Base-by-base conservation (phyloP, 1,284 basidiomycete species). In the Exobasidium cylindrosporum region DNA sequence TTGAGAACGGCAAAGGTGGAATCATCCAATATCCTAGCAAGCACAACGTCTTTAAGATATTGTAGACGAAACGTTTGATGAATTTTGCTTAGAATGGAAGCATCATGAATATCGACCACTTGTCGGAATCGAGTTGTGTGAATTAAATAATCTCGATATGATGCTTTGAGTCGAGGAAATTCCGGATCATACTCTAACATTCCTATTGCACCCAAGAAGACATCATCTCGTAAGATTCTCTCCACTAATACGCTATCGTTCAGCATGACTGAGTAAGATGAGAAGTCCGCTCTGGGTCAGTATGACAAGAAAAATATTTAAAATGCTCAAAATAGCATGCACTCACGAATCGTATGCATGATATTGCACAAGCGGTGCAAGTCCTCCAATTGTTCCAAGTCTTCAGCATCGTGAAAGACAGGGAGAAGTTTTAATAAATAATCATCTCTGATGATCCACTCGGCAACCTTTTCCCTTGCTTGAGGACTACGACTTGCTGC, bases 121-220 rank as follows among this genome's bases (percentile, higher is more conserved):
- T 72, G 71, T 54, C 72, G 73, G 82, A 92, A 97, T 55, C 86
- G 87, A 3, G 91, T 86, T 13, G 87, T 88, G 69, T 90, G 85
- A 46, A 86, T 84, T 46, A 97, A 87, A 79, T 96, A 96, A 62
- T 94, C 88, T 54, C 95, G 92, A 79, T 97, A 98, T 70, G 93
- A 92, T 50, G 95, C 96, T 82, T 97, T 97, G 82, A 95, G 87
- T 14, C 83, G 84, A 10, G 95, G 95, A 79, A 95, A 97, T 73
- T 97, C 95, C 64, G 95, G 94, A 90, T 66, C 74, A 94, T 92
- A 98, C 84, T 99, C 95, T 67, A 99, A 87, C 85, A 98, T 96
- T 60, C 94, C 93, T 29, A 95, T 87, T 31, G 97, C 91, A 58
- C 91, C 92, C 69, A 90, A 85, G 81, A 97, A 97, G 61, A 94